phyloP scores from a whole-genome alignment of 208 protist species.

The Crithidia mellificae region DNA sequence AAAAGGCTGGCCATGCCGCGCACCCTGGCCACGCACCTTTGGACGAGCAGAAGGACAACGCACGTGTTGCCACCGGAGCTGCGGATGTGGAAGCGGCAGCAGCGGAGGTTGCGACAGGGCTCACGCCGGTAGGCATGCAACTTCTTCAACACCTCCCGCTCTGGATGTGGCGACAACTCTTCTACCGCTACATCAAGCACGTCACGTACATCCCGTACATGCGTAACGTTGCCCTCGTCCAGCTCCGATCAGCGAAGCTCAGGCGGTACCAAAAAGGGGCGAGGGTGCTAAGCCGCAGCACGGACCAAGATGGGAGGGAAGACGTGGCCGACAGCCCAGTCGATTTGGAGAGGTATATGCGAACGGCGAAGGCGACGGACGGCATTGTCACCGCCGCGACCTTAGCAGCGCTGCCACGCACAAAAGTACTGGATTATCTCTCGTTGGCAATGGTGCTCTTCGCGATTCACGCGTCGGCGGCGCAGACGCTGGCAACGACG shows the following conservation, averaged over 20 bases:
- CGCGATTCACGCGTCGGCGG: background rate
- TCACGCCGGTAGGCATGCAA: background rate
- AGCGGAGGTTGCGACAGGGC: background rate
- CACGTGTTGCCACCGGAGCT: too few relatives aligned
- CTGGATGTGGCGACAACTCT: conserved; percentile 5
- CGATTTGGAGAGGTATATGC: too few relatives aligned
- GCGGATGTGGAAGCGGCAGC: background rate
- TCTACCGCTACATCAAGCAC: background rate
- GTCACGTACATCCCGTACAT: background rate
- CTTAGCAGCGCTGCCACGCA: too few relatives aligned
- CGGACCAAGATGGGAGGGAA: too few relatives aligned
- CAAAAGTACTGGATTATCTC: too few relatives aligned
- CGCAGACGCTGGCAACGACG: background rate
- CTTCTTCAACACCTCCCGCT: conserved; percentile 1
- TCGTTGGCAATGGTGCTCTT: background rate
- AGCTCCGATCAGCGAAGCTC: too few relatives aligned
- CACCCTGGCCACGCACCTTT: too few relatives aligned
- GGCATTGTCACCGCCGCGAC: too few relatives aligned
- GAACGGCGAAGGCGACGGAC: too few relatives aligned
- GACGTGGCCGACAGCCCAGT: too few relatives aligned
- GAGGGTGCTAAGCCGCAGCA: background rate
- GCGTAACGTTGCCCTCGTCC: background rate
- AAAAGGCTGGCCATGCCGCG: too few relatives aligned
- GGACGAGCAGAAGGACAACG: too few relatives aligned
- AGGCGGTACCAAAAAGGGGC: background rate